Evolutionary conservation across 2,329 filamentous ascomycete genomes (phyloP).

Genomic region (Truncatella angustata): DNA sequence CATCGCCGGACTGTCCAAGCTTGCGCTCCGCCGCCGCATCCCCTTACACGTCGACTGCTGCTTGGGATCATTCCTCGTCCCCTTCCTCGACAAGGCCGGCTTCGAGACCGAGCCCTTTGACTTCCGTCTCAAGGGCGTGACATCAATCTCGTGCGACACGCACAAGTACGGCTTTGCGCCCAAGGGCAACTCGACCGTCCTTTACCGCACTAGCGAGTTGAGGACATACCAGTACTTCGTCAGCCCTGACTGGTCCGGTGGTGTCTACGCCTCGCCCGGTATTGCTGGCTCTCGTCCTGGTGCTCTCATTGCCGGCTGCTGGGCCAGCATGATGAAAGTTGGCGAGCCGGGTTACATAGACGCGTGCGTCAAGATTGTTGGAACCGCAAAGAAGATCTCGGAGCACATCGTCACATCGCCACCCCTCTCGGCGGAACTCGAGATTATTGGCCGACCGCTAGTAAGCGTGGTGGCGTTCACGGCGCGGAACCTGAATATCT

Average conservation of each 20-base stretch:
- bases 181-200: constrained; percentile 90
- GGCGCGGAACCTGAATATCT: constrained; percentile 82
- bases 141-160: constrained; percentile 93
- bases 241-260: constrained; percentile 89
- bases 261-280: constrained; percentile 90
- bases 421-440: constrained; percentile 67
- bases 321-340: constrained; percentile 85
- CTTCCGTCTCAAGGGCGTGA: constrained; percentile 91
- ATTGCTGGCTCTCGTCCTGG: constrained; percentile 91
- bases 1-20: constrained; percentile 77
- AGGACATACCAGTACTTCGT: constrained; percentile 96
- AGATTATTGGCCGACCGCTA: constrained; percentile 79
- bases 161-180: constrained; percentile 99
- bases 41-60: constrained; percentile 98
- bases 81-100: constrained; percentile 88
- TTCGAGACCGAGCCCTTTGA: constrained; percentile 89
- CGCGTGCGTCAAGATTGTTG: constrained; percentile 84
- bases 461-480: constrained; percentile 90
- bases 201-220: constrained; percentile 79
- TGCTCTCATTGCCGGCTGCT: constrained; percentile 92
- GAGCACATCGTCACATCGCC: constrained; percentile 70
- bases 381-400: constrained; percentile 78
- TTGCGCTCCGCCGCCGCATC: constrained; percentile 76
- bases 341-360: constrained; percentile 87
- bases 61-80: constrained; percentile 90